These are phyloP conservation scores for Kwoniella dejecticola DNA, from an alignment of 768 basidiomycete species.

Conservation along the genomic window DNA sequence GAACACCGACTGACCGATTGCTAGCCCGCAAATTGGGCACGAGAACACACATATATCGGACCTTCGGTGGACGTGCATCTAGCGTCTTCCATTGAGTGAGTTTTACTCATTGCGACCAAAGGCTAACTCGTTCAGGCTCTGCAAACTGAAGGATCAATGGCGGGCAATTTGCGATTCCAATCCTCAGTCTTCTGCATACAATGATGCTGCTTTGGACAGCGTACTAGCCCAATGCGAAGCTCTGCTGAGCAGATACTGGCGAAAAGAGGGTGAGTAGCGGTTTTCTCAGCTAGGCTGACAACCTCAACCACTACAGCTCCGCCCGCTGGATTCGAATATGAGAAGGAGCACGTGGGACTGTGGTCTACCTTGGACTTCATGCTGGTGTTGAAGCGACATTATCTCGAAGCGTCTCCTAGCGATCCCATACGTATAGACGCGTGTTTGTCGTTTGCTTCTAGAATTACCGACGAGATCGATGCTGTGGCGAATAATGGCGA, in stretches of 20 bases:
- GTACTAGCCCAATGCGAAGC: conserved; percentile 26
- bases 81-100: conserved; percentile 34
- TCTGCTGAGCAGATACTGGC: conserved; percentile 26
- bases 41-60: conserved; percentile 32
- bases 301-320: conserved; percentile 11
- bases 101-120: background rate
- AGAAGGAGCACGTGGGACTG: conserved; percentile 33
- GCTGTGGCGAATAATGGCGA: conserved; percentile 24
- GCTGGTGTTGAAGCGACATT: conserved; percentile 27
- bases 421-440: conserved; percentile 23
- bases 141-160: conserved; percentile 43
- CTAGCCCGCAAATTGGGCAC: conserved; percentile 33
- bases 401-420: conserved; percentile 16
- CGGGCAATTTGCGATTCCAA: conserved; percentile 25
- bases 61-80: conserved; percentile 35
- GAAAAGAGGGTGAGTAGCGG: conserved; percentile 22
- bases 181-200: conserved; percentile 15
- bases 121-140: conserved; percentile 18
- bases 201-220: conserved; percentile 29
- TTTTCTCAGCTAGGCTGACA: background rate
- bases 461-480: conserved; percentile 31
- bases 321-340: conserved; percentile 23
- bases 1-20: background rate
- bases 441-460: conserved; percentile 20
- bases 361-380: conserved; percentile 34